A percentile compares a stretch with the other conserved stretches of the same genome.
These are phyloP conservation scores for Emmonsia crescens DNA, from an alignment of 2,329 filamentous ascomycete species.

Conservation along the genomic window DNA sequence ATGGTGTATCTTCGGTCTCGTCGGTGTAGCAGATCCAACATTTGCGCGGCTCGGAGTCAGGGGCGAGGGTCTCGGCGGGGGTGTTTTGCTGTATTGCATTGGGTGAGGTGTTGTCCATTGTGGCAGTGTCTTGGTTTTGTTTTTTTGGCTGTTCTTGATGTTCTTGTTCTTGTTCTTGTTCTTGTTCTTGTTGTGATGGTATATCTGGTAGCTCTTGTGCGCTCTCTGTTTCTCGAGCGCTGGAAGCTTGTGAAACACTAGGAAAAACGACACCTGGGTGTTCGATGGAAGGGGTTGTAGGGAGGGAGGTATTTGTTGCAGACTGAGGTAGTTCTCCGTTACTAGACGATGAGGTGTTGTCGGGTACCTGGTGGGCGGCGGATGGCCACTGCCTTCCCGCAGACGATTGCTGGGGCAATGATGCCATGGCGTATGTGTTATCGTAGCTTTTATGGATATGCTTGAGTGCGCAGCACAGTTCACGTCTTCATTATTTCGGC, in stretches of 20 bases:
- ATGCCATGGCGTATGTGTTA: constrained; percentile 21
- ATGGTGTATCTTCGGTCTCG: constrained; percentile 50
- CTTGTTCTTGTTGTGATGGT: background rate
- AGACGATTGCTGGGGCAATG: constrained; percentile 22
- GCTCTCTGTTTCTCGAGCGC: background rate
- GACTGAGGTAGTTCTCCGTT: constrained; percentile 8
- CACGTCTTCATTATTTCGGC: background rate
- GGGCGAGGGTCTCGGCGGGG: constrained; percentile 9
- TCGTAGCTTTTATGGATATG: background rate
- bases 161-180: background rate
- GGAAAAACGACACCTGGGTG: constrained; percentile 10
- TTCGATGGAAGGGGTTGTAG: constrained; percentile 14
- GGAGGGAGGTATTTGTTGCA: background rate
- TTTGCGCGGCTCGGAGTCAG: constrained; percentile 35
- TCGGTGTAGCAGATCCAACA: constrained; percentile 63
- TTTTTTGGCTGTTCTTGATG: constrained; percentile 8
- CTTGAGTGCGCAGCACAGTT: background rate
- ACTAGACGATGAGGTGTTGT: constrained; percentile 16
- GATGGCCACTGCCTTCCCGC: constrained; percentile 20
- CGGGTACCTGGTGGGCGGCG: background rate
- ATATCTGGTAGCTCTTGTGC: background rate
- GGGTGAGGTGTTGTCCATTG: background rate
- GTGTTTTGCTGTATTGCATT: constrained; percentile 6
- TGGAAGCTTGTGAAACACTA: background rate
- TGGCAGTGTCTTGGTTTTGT: constrained; percentile 2